Conservation (phyloP, 192 early-diverging fungal species). For the Rhizoclosmatium sp. region DNA sequence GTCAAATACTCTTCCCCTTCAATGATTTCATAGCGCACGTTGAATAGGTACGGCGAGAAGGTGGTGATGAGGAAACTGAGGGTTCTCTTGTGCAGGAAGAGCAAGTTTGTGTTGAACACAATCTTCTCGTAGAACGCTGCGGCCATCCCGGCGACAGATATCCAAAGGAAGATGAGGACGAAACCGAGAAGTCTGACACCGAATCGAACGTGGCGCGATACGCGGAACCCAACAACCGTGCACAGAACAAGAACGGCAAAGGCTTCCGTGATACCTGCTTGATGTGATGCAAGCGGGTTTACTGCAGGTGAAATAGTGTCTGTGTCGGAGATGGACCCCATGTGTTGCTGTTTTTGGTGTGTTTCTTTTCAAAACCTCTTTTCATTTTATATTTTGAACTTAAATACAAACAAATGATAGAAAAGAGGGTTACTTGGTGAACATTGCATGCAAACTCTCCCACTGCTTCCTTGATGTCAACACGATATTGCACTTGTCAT, state of each 20-base stretch:
- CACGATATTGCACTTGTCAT: constrained; percentile 17
- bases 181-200: constrained; percentile 6
- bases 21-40: constrained; percentile 21
- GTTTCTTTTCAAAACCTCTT: too few species aligned
- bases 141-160: neutral
- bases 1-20: constrained; percentile 40
- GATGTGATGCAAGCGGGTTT: too few species aligned
- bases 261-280: neutral
- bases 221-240: neutral
- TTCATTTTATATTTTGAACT: too few species aligned
- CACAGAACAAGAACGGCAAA: neutral
- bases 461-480: constrained; percentile 33
- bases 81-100: constrained; percentile 13
- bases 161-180: neutral
- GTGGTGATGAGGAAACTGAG: neutral
- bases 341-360: too few species aligned
- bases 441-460: constrained; percentile 31
- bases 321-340: too few species aligned
- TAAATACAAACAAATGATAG: too few species aligned
- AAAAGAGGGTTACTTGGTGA: neutral
- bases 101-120: neutral
- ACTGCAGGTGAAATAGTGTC: too few species aligned
- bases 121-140: constrained; percentile 1
- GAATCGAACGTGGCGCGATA: constrained; percentile 7
- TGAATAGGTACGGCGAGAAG: constrained; percentile 3